Evolutionary conservation across 2,329 filamentous ascomycete species (phyloP).

Genomic region (Exophiala oligosperma): DNA sequence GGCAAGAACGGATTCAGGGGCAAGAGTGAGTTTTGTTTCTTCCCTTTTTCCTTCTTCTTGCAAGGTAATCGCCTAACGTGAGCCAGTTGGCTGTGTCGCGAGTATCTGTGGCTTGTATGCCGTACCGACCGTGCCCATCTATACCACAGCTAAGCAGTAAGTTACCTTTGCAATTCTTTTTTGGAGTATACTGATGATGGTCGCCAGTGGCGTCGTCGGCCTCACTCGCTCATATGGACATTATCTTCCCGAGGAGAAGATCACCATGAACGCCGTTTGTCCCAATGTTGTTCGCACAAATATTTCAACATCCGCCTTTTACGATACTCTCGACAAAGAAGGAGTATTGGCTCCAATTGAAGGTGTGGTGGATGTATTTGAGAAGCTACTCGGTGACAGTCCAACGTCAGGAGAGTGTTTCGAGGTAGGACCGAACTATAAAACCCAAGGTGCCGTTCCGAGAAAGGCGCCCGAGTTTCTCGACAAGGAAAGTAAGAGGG

Average conservation of each 20-base stretch:
- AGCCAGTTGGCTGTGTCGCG: constrained; percentile 32
- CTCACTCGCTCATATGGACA: constrained; percentile 41
- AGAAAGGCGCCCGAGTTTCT: constrained; percentile 16
- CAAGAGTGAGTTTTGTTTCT: constrained; percentile 35
- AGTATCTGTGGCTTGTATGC: constrained; percentile 47
- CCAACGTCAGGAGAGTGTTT: constrained; percentile 43
- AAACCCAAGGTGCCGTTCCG: constrained; percentile 20
- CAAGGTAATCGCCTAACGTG: background rate
- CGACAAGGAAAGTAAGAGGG: constrained; percentile 21
- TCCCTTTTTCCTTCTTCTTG: background rate
- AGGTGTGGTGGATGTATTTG: constrained; percentile 42
- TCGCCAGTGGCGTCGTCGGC: constrained; percentile 12
- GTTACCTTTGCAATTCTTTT: background rate
- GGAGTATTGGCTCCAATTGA: constrained; percentile 42
- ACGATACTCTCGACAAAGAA: constrained; percentile 37
- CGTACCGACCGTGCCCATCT: constrained; percentile 43
- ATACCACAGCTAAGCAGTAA: constrained; percentile 35
- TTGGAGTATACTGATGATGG: background rate
- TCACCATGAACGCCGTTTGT: constrained; percentile 45
- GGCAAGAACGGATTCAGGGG: constrained; percentile 37
- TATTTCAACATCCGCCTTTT: constrained; percentile 41
- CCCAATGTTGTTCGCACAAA: constrained; percentile 43
- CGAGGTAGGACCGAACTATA: constrained; percentile 41
- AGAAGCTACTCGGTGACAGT: constrained; percentile 36
- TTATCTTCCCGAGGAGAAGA: constrained; percentile 40